Conservation (phyloP, 2,329 filamentous ascomycete species). For the Xylariaceae sp. region DNA sequence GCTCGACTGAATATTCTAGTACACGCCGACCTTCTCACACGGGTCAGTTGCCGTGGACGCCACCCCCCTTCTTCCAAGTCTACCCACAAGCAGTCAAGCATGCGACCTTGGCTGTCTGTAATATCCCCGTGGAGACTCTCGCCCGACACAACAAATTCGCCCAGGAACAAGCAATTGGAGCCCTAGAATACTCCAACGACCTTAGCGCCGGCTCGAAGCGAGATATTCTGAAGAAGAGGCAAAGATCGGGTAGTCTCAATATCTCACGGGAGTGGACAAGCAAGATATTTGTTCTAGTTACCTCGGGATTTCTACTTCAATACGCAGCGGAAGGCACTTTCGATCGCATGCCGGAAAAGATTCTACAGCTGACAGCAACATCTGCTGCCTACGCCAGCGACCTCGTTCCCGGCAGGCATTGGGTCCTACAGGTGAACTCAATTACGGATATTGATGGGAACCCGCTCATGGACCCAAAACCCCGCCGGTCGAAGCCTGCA, state of each 20-base stretch:
- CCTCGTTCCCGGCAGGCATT: conserved; percentile 71
- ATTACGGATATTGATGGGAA: conserved; percentile 54
- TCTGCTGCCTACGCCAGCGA: conserved; percentile 78
- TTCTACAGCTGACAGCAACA: conserved; percentile 64
- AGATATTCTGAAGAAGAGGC: conserved; percentile 43
- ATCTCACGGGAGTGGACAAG: conserved; percentile 58
- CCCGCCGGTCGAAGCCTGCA: conserved; percentile 59
- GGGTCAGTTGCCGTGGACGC: conserved; percentile 46
- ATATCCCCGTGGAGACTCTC: conserved; percentile 62
- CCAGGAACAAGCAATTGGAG: conserved; percentile 27
- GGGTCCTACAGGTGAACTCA: conserved; percentile 71
- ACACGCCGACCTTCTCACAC: conserved; percentile 11
- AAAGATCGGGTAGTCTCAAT: conserved; percentile 37
- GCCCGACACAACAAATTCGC: conserved; percentile 46
- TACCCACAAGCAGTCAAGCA: conserved; percentile 80
- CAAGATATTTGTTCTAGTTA: conserved; percentile 68
- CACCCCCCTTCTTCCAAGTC: conserved; percentile 77
- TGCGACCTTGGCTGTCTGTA: conserved; percentile 61
- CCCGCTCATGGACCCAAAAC: conserved; percentile 47
- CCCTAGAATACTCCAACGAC: conserved; percentile 27
- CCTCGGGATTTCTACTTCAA: conserved; percentile 67
- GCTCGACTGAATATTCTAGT: conserved; percentile 12
- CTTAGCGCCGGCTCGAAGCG: conserved; percentile 31
- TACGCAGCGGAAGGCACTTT: conserved; percentile 65
- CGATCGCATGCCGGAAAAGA: conserved; percentile 67